phyloP scores from a whole-genome alignment of 2,329 filamentous ascomycete species.

The Metarhizium album region DNA sequence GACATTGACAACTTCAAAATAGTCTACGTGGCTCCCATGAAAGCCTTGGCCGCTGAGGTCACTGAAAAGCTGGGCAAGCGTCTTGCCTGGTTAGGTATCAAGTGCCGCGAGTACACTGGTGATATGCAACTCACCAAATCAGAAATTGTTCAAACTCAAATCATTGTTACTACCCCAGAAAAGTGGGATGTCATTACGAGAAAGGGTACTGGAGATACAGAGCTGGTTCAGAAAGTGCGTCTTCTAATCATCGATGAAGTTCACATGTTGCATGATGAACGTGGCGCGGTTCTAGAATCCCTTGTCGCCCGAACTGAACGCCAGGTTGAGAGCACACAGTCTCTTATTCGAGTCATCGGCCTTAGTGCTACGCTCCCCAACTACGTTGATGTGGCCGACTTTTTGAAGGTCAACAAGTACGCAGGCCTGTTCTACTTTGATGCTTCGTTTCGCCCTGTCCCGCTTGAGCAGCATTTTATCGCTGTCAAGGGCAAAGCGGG shows the following conservation, averaged over 20 bases:
- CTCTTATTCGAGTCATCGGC: slow-evolving; percentile 89
- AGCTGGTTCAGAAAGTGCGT: slow-evolving; percentile 93
- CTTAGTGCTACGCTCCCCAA: slow-evolving; percentile 94
- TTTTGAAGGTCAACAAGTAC: slow-evolving; percentile 88
- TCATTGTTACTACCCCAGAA: slow-evolving; percentile 96
- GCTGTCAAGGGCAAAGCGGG: slow-evolving; percentile 88
- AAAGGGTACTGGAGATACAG: slow-evolving; percentile 94
- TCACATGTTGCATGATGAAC: slow-evolving; percentile 97
- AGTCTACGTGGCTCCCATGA: slow-evolving; percentile 98
- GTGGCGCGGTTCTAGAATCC: slow-evolving; percentile 91
- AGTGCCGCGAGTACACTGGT: slow-evolving; percentile 87
- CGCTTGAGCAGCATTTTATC: slow-evolving; percentile 93
- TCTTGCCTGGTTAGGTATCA: slow-evolving; percentile 85
- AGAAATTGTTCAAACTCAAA: slow-evolving; percentile 91
- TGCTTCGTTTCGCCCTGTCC: slow-evolving; percentile 87
- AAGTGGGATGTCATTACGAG: slow-evolving; percentile 99
- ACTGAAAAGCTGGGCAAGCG: slow-evolving; percentile 89
- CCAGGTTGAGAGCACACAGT: slow-evolving; percentile 97
- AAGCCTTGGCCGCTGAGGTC: slow-evolving; percentile 90
- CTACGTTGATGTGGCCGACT: slow-evolving; percentile 93
- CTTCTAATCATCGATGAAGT: slow-evolving; percentile 97
- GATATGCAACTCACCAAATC: slow-evolving; percentile 98
- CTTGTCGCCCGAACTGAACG: slow-evolving; percentile 89
- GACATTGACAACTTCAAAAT: slow-evolving; percentile 88
- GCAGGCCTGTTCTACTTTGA: slow-evolving; percentile 96